These are phyloP conservation scores for Allium fistulosum DNA, from an alignment of 106 monocot species.

Conservation along the genomic window DNA sequence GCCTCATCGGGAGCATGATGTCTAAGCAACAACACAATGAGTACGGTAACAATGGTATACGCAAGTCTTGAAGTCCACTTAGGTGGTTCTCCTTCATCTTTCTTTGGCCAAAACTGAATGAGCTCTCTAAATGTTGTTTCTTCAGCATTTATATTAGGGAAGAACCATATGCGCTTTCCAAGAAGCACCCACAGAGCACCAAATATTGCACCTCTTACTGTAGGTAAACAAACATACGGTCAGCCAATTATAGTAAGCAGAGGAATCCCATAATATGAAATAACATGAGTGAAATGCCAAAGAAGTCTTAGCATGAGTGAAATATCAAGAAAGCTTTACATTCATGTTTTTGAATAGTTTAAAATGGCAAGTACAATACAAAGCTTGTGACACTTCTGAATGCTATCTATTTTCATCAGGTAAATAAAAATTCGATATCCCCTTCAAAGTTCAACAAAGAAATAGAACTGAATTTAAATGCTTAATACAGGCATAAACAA, in stretches of 20 bases:
- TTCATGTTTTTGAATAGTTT: background rate
- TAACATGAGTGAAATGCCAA: background rate
- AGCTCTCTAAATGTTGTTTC: conserved; percentile 96
- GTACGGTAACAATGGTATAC: conserved; percentile 53
- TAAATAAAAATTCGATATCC: no score
- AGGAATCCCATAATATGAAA: background rate
- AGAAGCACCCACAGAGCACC: conserved; percentile 66
- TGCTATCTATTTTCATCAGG: no score
- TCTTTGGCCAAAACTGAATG: conserved; percentile 89
- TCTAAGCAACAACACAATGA: conserved; percentile 66
- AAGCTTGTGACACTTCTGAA: no score
- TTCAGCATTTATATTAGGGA: conserved; percentile 96
- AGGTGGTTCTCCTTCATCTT: conserved; percentile 77
- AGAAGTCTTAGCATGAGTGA: no score
- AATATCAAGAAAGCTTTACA: background rate
- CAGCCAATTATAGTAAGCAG: no score
- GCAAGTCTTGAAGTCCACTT: conserved; percentile 91
- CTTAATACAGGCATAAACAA: no score
- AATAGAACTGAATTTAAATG: no score
- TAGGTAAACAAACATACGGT: conserved; percentile 8
- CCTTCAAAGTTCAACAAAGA: no score
- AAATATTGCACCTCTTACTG: conserved; percentile 92
- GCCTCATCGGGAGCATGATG: conserved; percentile 98
- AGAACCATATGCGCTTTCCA: conserved; percentile 93
- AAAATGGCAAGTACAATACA: no score